These are phyloP conservation scores for Raffaelea arxii DNA, from an alignment of 2,329 filamentous ascomycete genomes.

Conservation along the genomic window DNA sequence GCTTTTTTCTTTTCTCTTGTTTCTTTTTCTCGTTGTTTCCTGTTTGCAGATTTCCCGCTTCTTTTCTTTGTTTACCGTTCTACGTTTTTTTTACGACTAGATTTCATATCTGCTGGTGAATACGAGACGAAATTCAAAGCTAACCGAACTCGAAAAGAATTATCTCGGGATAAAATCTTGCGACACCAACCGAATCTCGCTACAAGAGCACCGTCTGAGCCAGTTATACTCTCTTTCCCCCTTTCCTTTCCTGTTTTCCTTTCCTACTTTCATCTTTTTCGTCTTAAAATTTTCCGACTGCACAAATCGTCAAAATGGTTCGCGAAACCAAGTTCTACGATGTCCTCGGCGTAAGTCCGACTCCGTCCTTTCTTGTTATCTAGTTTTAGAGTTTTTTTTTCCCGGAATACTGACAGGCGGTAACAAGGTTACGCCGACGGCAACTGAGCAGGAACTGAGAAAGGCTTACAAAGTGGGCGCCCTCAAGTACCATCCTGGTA, in stretches of 20 bases:
- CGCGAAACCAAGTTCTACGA: constrained; percentile 77
- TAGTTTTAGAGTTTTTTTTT: not conserved
- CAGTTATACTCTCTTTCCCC: not conserved
- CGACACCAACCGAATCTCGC: no score
- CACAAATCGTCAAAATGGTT: constrained; percentile 48
- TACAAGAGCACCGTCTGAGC: not conserved
- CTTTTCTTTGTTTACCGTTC: no score
- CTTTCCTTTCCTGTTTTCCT: not conserved
- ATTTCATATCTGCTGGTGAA: no score
- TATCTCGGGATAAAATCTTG: no score
- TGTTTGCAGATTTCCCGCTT: not conserved
- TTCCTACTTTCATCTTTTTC: not conserved
- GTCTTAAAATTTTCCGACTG: not conserved
- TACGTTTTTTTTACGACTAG: no score
- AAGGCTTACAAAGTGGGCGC: constrained; percentile 80
- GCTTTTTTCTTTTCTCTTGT: not conserved
- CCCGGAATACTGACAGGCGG: constrained; percentile 13
- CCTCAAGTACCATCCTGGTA: constrained; percentile 77
- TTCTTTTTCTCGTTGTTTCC: not conserved
- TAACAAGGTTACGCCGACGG: constrained; percentile 62
- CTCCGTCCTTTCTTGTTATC: not conserved
- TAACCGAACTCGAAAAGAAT: no score
- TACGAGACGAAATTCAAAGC: no score
- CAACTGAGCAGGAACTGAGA: constrained; percentile 80
- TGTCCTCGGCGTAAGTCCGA: constrained; percentile 56